Evolutionary conservation across 352 stramenopile species (phyloP).

Genomic region (Phytopythium mirpurense): DNA sequence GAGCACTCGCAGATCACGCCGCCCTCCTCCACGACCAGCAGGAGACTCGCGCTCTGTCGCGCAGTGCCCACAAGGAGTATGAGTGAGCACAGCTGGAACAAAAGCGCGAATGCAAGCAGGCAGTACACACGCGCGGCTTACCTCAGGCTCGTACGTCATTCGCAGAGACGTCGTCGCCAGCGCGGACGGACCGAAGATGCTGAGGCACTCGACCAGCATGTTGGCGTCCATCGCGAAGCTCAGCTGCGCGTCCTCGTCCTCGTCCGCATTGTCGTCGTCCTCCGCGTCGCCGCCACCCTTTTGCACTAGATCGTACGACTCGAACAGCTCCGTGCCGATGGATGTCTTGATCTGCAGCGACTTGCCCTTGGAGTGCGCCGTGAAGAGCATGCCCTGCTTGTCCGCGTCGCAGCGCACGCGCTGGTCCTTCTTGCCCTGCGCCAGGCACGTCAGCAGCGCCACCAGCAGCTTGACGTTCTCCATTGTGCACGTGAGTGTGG

Average conservation of each 20-base stretch:
- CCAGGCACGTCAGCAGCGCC: constrained; percentile 62
- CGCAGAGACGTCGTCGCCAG: constrained; percentile 69
- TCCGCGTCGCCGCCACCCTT: background rate
- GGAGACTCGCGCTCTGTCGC: constrained; percentile 43
- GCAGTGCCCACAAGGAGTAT: background rate
- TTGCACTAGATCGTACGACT: constrained; percentile 43
- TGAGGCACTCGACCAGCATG: constrained; percentile 73
- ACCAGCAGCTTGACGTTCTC: constrained; percentile 78
- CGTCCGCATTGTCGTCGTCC: constrained; percentile 11
- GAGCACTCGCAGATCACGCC: constrained; percentile 83
- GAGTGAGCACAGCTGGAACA: too few species aligned
- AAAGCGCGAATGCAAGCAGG: background rate
- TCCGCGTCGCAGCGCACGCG: constrained; percentile 79
- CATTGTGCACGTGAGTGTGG: constrained; percentile 42
- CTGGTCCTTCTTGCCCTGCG: constrained; percentile 67
- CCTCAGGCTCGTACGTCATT: constrained; percentile 60
- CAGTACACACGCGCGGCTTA: constrained; percentile 7
- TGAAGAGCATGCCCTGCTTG: constrained; percentile 57
- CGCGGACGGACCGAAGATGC: constrained; percentile 65
- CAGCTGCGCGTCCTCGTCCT: constrained; percentile 32
- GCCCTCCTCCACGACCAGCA: constrained; percentile 75
- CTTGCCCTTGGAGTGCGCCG: constrained; percentile 77
- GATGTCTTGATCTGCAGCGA: constrained; percentile 86
- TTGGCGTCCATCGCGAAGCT: constrained; percentile 74
- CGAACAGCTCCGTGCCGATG: constrained; percentile 68